phyloP scores from a whole-genome alignment of 495 filamentous ascomycete species.

The Neurospora cerealis region DNA sequence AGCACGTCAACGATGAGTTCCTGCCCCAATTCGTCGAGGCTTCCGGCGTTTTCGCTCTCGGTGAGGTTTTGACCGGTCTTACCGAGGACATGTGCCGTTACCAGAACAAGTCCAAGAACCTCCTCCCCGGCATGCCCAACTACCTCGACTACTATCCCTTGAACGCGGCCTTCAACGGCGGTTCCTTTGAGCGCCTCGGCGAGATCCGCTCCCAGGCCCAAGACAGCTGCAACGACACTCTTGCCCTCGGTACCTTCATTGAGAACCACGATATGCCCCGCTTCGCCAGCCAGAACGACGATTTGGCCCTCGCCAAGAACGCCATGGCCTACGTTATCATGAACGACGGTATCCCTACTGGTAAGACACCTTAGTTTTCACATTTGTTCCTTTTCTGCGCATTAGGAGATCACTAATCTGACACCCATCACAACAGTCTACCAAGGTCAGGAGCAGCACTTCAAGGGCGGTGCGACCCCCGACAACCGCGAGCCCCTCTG shows the following conservation, averaged over 20 bases:
- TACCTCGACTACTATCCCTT: conserved; percentile 60
- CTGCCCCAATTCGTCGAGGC: conserved; percentile 51
- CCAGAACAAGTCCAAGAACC: conserved; percentile 17
- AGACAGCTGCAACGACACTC: conserved; percentile 21
- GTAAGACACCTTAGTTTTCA: conserved; percentile 2
- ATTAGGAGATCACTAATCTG: not conserved
- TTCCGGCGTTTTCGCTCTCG: conserved; percentile 62
- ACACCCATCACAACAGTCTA: conserved; percentile 12
- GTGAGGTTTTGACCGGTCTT: conserved; percentile 43
- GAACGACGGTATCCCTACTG: conserved; percentile 42
- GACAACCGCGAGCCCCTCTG: conserved; percentile 67
- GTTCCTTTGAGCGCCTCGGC: conserved; percentile 8
- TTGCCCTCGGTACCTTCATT: conserved; percentile 49
- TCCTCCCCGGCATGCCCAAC: conserved; percentile 59
- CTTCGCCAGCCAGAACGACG: conserved; percentile 47
- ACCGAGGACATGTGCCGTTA: conserved; percentile 21
- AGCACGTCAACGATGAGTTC: conserved; percentile 62
- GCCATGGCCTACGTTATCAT: conserved; percentile 62
- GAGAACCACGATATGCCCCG: conserved; percentile 75
- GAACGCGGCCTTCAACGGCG: conserved; percentile 26
- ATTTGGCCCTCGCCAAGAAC: conserved; percentile 57
- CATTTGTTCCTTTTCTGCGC: not conserved
- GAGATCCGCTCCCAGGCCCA: conserved; percentile 8
- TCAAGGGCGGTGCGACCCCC: conserved; percentile 48
- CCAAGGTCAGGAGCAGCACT: conserved; percentile 65